phyloP scores from a whole-genome alignment of 139 green algal genomes.

The Volvox reticuliferus region DNA sequence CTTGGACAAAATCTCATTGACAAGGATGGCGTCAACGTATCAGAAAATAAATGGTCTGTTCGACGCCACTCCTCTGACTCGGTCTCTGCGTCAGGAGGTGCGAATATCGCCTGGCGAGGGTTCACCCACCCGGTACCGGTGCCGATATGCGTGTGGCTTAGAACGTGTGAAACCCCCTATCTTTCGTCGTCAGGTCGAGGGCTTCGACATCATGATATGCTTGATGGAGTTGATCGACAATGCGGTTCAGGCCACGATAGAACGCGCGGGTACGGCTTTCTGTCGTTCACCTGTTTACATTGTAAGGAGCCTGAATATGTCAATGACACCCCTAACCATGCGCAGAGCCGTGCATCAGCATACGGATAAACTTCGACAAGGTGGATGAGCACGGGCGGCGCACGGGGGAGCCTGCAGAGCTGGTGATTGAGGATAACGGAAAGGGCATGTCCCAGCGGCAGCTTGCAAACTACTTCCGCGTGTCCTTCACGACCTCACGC shows the following conservation, averaged over 20 bases:
- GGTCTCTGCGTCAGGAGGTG: slow-evolving; percentile 19
- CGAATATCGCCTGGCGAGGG: not conserved
- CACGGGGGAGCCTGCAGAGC: not conserved
- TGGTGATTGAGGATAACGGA: slow-evolving; percentile 25
- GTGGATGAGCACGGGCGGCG: not conserved
- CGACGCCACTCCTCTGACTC: not conserved
- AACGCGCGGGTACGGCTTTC: not conserved
- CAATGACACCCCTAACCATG: too few species aligned
- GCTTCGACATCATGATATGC: not conserved
- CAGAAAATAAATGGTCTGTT: not conserved
- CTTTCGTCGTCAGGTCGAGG: not conserved
- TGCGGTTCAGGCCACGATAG: not conserved
- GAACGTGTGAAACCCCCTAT: not conserved
- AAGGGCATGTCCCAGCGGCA: not conserved
- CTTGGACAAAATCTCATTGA: too few species aligned
- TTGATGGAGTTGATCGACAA: slow-evolving; percentile 39
- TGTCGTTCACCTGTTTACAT: not conserved
- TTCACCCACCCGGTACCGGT: too few species aligned
- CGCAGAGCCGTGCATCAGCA: not conserved
- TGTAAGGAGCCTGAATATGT: not conserved
- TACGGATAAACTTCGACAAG: not conserved
- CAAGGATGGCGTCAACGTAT: not conserved
- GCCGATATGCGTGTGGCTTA: too few species aligned
- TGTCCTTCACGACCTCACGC: not conserved
- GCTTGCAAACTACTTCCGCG: not conserved